Conservation (phyloP, 2,329 filamentous ascomycete species). For the Penicillium glabrum region DNA sequence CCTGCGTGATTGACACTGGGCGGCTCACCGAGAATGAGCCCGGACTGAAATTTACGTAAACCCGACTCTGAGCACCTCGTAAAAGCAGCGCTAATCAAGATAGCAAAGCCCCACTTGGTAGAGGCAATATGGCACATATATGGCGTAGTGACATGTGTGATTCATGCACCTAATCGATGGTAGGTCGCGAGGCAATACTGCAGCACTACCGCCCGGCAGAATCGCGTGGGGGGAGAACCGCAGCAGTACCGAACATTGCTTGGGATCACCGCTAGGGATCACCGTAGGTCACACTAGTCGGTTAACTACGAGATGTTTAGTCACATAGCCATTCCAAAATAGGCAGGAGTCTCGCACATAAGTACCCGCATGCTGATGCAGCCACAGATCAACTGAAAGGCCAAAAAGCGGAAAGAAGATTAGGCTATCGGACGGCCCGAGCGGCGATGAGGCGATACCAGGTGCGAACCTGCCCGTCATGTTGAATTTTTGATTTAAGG, state of each 20-base stretch:
- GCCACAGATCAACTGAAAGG: background rate
- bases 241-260: too few species aligned
- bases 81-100: background rate
- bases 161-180: background rate
- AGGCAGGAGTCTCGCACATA: background rate
- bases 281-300: too few species aligned
- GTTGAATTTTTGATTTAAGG: conserved; percentile 6
- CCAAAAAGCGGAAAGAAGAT: background rate
- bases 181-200: background rate
- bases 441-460: background rate
- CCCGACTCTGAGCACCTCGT: background rate
- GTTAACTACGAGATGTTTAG: too few species aligned
- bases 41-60: too few species aligned
- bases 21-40: too few species aligned
- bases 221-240: too few species aligned
- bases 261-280: too few species aligned
- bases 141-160: background rate
- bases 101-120: background rate
- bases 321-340: background rate
- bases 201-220: too few species aligned
- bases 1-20: too few species aligned
- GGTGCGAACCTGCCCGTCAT: background rate
- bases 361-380: background rate
- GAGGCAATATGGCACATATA: background rate
- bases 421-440: too few species aligned